phyloP scores from a whole-genome alignment of 768 basidiomycete species.

The Agaricus blazei region DNA sequence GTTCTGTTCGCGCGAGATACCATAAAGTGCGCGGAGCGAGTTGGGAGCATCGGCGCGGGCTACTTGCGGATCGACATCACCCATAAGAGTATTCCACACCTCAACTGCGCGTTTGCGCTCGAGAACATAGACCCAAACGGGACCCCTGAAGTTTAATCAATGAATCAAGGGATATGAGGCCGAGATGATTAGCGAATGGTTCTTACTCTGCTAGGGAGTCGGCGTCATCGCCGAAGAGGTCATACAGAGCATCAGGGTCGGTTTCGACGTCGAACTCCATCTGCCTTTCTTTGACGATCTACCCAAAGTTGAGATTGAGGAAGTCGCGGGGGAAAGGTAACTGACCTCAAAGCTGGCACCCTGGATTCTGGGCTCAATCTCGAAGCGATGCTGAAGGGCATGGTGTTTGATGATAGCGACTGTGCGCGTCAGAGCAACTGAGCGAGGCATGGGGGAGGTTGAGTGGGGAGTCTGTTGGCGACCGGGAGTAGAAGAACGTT shows the following conservation, averaged over 20 bases:
- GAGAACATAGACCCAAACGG: constrained; percentile 90
- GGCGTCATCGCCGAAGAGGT: constrained; percentile 77
- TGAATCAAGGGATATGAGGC: neutral
- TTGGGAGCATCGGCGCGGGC: constrained; percentile 52
- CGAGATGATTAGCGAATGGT: neutral
- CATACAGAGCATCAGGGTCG: constrained; percentile 73
- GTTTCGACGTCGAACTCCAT: constrained; percentile 86
- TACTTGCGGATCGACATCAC: constrained; percentile 52
- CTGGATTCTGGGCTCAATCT: constrained; percentile 74
- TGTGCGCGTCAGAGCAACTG: constrained; percentile 46
- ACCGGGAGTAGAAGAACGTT: neutral
- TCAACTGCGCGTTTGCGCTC: constrained; percentile 79
- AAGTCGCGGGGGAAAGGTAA: neutral
- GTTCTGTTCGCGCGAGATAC: constrained; percentile 49
- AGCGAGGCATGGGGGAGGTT: constrained; percentile 3
- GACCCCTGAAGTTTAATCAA: constrained; percentile 45
- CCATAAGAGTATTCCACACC: constrained; percentile 76
- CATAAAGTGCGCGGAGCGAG: constrained; percentile 71
- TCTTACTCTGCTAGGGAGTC: constrained; percentile 71
- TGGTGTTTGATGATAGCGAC: constrained; percentile 83
- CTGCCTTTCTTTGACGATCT: constrained; percentile 86
- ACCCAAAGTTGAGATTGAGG: constrained; percentile 3
- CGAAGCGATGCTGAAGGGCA: constrained; percentile 67
- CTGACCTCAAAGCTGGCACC: constrained; percentile 80
- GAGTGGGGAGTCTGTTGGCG: neutral